Conservation (phyloP, 2,329 filamentous ascomycete genomes). For the Plenodomus lindquistii region DNA sequence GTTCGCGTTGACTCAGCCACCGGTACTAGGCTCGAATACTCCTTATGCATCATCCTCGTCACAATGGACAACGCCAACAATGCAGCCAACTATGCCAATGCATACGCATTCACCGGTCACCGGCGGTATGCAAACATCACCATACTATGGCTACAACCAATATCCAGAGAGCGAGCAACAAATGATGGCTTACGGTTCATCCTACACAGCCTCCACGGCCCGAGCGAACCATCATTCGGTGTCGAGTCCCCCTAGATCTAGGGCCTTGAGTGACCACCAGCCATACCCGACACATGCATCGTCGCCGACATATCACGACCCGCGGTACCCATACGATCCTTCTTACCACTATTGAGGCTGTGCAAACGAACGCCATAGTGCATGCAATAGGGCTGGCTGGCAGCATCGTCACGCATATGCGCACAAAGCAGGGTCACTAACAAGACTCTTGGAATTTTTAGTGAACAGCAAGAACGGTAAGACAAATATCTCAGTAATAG, state of each 20-base stretch:
- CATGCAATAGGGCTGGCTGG: neutral
- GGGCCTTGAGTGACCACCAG: conserved; percentile 15
- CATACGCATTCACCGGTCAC: conserved; percentile 15
- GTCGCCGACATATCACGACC: conserved; percentile 22
- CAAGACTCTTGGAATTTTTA: neutral
- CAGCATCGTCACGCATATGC: neutral
- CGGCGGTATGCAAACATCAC: conserved; percentile 7
- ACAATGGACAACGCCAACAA: conserved; percentile 22
- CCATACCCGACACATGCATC: conserved; percentile 5
- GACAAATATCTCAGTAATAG: neutral
- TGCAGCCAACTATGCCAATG: conserved; percentile 20
- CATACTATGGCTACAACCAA: conserved; percentile 13
- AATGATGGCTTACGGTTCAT: conserved; percentile 14
- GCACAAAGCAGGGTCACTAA: neutral
- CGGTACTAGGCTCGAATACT: conserved; percentile 7
- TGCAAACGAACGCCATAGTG: conserved; percentile 12
- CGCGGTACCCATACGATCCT: conserved; percentile 18
- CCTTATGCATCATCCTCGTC: conserved; percentile 14
- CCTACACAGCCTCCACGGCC: conserved; percentile 18
- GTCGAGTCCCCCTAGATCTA: neutral
- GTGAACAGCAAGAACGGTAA: neutral
- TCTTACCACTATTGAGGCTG: conserved; percentile 26
- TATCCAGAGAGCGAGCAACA: conserved; percentile 19
- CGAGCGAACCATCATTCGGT: conserved; percentile 11
- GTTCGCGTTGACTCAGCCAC: conserved; percentile 18